phyloP scores from a whole-genome alignment of 2,329 filamentous ascomycete species.

The Xylaria hypoxylon region DNA sequence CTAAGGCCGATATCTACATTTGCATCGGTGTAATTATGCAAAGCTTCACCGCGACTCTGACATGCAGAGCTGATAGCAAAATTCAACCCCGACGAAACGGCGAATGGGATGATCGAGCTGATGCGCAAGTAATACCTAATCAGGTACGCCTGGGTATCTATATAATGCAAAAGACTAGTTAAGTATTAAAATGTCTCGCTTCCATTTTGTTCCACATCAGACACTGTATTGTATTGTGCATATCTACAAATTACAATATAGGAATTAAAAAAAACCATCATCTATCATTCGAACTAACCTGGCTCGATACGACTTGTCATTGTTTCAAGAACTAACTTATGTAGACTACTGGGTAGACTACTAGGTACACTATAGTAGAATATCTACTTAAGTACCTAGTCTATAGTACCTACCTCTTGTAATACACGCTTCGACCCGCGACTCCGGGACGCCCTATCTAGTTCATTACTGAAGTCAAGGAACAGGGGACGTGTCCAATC shows the following conservation, averaged over 20 bases:
- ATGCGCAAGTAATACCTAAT: constrained; percentile 18
- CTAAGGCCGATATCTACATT: constrained; percentile 1
- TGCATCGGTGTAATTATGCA: constrained; percentile 11
- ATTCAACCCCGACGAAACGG: constrained; percentile 14
- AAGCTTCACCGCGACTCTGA: constrained; percentile 33
- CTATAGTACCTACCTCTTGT: not conserved
- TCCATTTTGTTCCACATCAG: not conserved
- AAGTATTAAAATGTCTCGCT: not conserved
- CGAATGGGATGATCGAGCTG: constrained; percentile 1
- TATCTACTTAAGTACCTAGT: not conserved
- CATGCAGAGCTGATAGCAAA: constrained; percentile 33
- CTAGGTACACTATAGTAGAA: too few species aligned
- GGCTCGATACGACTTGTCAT: not conserved
- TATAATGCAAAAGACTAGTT: too few species aligned
- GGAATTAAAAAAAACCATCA: not conserved
- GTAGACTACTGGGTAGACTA: too few species aligned
- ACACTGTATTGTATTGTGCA: not conserved
- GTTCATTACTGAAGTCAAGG: constrained; percentile 18
- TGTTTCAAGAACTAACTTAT: too few species aligned
- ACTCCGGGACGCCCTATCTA: constrained; percentile 27
- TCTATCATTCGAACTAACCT: not conserved
- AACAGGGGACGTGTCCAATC: constrained; percentile 26
- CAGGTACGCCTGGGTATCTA: not conserved
- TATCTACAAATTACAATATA: too few species aligned
- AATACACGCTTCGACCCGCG: constrained; percentile 27